phyloP scores from a whole-genome alignment of 2,329 filamentous ascomycete genomes.

The Colletotrichum aenigma region DNA sequence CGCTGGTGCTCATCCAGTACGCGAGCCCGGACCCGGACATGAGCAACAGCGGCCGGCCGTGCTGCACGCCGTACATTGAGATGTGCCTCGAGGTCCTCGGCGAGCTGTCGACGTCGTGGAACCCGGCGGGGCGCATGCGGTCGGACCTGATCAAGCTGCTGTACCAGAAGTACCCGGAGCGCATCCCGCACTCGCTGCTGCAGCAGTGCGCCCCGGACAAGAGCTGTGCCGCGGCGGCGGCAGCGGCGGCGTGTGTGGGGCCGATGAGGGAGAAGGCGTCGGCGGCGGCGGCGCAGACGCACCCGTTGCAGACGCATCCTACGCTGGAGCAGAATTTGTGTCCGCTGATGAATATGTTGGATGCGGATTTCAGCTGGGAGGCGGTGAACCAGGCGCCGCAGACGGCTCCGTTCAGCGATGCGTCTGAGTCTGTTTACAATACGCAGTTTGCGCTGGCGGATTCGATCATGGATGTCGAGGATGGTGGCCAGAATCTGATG shows the following conservation, averaged over 20 bases:
- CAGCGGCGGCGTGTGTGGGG: background rate
- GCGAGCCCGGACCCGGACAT: constrained; percentile 12
- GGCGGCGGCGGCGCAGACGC: background rate
- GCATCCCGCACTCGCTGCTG: constrained; percentile 9
- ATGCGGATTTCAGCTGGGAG: background rate
- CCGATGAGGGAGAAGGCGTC: background rate
- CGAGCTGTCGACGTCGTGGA: constrained; percentile 12
- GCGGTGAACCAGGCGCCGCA: background rate
- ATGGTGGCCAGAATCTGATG: background rate
- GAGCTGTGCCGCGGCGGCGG: background rate
- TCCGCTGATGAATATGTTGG: constrained; percentile 4
- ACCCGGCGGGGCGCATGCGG: constrained; percentile 1
- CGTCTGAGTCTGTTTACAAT: constrained; percentile 5
- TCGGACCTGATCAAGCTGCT: constrained; percentile 6
- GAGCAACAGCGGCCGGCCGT: constrained; percentile 1
- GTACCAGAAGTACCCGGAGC: constrained; percentile 13
- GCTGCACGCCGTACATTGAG: constrained; percentile 16
- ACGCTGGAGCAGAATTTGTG: constrained; percentile 10
- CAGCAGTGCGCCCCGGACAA: background rate
- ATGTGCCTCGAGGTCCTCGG: constrained; percentile 8
- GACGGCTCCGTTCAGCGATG: background rate
- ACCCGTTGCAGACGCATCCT: background rate
- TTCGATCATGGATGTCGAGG: background rate
- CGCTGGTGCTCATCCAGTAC: constrained; percentile 26
- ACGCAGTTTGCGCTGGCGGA: constrained; percentile 11